Conservation (phyloP, 495 filamentous ascomycete genomes). For the Schizothecium vesticola region DNA sequence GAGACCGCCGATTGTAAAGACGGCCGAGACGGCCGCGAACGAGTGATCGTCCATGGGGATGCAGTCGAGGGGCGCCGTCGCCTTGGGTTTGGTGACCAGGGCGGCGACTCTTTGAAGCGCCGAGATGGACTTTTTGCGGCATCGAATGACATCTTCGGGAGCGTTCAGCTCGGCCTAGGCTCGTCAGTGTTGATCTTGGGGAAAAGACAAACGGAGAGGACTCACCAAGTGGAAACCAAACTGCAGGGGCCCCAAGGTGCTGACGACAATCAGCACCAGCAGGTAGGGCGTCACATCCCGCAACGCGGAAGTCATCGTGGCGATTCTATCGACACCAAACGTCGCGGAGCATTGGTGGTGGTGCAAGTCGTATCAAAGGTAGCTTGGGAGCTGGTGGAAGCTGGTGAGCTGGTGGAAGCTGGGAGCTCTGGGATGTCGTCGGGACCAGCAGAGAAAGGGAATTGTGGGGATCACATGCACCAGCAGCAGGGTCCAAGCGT, state of each 20-base stretch:
- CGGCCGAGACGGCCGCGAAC: conserved; percentile 77
- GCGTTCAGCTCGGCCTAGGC: conserved; percentile 87
- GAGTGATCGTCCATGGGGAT: conserved; percentile 72
- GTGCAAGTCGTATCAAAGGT: not conserved
- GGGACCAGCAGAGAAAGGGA: not conserved
- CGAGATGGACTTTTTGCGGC: conserved; percentile 58
- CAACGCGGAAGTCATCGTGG: conserved; percentile 32
- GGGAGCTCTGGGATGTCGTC: not conserved
- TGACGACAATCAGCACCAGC: conserved; percentile 56
- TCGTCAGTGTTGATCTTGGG: conserved; percentile 17
- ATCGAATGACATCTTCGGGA: conserved; percentile 83
- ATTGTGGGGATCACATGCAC: not conserved
- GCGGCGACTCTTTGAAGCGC: conserved; percentile 29
- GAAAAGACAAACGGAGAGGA: not conserved
- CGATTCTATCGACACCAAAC: not conserved
- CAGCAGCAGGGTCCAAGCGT: not conserved
- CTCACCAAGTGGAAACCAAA: conserved; percentile 91
- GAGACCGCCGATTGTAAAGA: conserved; percentile 88
- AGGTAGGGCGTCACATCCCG: conserved; percentile 58
- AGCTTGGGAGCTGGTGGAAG: too few relatives aligned
- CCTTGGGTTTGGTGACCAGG: conserved; percentile 17
- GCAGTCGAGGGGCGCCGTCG: conserved; percentile 59
- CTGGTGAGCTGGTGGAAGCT: not conserved
- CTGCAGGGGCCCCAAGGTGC: conserved; percentile 75
- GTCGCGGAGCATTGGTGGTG: not conserved